Conservation (phyloP, 768 basidiomycete species). For the Rhizopogon salebrosus region DNA sequence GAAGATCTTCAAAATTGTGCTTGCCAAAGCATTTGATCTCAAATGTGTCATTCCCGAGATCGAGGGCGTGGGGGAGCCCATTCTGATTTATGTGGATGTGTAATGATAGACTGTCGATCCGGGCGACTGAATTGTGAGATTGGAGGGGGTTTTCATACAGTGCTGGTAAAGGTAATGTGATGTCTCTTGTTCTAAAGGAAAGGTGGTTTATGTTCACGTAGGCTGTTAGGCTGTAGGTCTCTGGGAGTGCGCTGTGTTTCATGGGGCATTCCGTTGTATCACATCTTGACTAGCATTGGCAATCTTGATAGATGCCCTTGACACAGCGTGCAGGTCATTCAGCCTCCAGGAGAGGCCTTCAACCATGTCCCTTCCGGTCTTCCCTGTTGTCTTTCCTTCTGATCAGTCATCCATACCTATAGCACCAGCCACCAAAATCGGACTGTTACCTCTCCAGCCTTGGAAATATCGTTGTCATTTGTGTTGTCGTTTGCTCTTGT, state of each 20-base stretch:
- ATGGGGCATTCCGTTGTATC: conserved; percentile 17
- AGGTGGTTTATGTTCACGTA: neutral
- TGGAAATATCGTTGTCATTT: conserved; percentile 12
- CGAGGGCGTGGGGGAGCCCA: conserved; percentile 92
- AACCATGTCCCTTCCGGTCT: neutral
- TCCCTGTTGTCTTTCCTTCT: conserved; percentile 8
- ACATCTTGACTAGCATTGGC: conserved; percentile 4
- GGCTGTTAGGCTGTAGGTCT: neutral
- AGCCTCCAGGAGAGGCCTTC: neutral
- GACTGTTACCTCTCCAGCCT: conserved; percentile 13
- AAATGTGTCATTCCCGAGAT: conserved; percentile 99
- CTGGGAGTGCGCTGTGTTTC: conserved; percentile 2
- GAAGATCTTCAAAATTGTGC: conserved; percentile 98
- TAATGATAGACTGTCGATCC: conserved; percentile 22
- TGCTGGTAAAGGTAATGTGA: neutral
- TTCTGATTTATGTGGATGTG: conserved; percentile 86
- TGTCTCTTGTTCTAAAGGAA: neutral
- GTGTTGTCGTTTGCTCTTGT: conserved; percentile 21
- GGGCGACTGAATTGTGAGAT: neutral
- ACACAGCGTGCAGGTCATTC: neutral
- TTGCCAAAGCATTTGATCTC: conserved; percentile 95
- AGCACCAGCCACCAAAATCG: conserved; percentile 18
- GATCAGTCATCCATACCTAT: conserved; percentile 22
- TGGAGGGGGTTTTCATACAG: neutral
- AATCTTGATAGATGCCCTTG: conserved; percentile 4